Conservation (phyloP, 1,284 basidiomycete species). For the Abortiporus biennis region DNA sequence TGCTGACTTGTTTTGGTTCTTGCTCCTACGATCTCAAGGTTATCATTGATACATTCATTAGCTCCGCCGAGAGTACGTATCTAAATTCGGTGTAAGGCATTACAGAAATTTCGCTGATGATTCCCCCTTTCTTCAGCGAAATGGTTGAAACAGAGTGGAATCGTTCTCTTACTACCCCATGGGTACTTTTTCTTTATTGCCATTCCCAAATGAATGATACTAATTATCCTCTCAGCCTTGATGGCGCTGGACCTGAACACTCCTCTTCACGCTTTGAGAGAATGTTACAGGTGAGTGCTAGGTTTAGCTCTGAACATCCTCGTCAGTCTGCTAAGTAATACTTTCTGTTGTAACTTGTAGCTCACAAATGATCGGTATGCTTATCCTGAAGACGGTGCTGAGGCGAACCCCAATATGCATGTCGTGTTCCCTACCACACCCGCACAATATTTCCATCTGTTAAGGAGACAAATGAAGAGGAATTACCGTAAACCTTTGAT, state of each 20-base stretch:
- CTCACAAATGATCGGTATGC: conserved; percentile 66
- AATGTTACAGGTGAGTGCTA: conserved; percentile 71
- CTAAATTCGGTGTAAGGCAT: neutral
- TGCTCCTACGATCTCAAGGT: conserved; percentile 32
- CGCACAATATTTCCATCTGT: conserved; percentile 85
- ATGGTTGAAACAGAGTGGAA: conserved; percentile 89
- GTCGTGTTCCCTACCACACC: conserved; percentile 84
- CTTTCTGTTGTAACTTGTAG: conserved; percentile 25
- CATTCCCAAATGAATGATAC: conserved; percentile 1
- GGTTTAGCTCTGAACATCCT: no score
- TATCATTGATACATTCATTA: conserved; percentile 83
- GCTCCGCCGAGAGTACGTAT: conserved; percentile 72
- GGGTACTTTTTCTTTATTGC: conserved; percentile 26
- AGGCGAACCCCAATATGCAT: conserved; percentile 70
- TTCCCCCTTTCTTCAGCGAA: conserved; percentile 55
- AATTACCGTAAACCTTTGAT: conserved; percentile 84
- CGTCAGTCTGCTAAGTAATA: no score
- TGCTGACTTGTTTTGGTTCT: neutral
- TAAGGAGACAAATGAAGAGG: conserved; percentile 76
- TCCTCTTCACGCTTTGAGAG: conserved; percentile 82
- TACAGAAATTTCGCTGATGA: neutral
- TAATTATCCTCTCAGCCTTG: conserved; percentile 39
- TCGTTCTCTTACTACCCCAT: conserved; percentile 82
- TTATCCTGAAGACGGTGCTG: conserved; percentile 26
- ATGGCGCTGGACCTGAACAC: conserved; percentile 90